A percentile compares a stretch with the other conserved stretches of the same genome.
These are phyloP conservation scores for Fomitopsis schrenkii DNA, from an alignment of 1,284 basidiomycete genomes.

Conservation along the genomic window DNA sequence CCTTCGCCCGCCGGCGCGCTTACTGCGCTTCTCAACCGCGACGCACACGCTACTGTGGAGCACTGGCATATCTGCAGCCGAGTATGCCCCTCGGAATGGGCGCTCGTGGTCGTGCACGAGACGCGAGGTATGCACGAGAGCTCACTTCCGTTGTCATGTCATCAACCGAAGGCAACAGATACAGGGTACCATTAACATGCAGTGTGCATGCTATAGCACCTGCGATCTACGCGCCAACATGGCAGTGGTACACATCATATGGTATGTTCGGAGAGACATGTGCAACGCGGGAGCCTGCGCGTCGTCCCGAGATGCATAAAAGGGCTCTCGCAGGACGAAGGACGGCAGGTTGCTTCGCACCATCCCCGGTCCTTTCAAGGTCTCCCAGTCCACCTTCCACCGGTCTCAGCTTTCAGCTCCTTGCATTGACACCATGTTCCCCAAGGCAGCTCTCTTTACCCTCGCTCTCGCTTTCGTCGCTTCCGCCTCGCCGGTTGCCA, in stretches of 20 bases:
- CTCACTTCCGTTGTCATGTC: neutral
- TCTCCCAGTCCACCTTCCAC: neutral
- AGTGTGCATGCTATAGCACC: neutral
- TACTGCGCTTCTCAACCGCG: neutral
- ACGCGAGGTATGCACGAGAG: neutral
- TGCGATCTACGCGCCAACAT: neutral
- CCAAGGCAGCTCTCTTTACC: constrained; percentile 18
- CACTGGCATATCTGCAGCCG: neutral
- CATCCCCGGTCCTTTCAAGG: neutral
- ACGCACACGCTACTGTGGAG: neutral
- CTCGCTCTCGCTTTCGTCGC: constrained; percentile 18
- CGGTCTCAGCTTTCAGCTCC: neutral
- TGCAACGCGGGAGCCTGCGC: neutral
- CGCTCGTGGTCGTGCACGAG: neutral
- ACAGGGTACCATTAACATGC: neutral
- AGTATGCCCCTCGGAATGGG: neutral
- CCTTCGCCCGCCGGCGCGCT: neutral
- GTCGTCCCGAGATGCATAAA: neutral
- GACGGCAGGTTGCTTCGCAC: neutral
- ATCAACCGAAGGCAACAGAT: neutral
- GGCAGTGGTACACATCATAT: neutral
- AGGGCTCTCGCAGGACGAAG: neutral
- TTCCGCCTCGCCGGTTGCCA: constrained; percentile 13
- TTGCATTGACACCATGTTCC: constrained; percentile 15
- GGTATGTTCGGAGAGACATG: neutral